Evolutionary conservation across 2,329 filamentous ascomycete species (phyloP).

Genomic region (Hortaea werneckii): DNA sequence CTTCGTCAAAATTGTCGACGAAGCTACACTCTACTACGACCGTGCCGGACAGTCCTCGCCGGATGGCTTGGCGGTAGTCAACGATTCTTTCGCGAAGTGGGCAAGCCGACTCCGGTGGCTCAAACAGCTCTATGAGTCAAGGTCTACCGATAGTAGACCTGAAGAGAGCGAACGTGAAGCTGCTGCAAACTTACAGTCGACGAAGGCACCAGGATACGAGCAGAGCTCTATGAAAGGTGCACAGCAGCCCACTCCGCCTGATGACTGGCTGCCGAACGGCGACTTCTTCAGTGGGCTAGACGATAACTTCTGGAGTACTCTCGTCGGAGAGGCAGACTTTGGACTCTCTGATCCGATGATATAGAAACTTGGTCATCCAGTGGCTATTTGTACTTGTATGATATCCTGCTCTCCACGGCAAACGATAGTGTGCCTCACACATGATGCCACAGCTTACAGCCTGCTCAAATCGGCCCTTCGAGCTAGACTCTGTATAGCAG

Average conservation of each 20-base stretch:
- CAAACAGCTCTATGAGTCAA: constrained; percentile 18
- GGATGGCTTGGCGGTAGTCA: constrained; percentile 18
- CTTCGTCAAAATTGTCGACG: constrained; percentile 14
- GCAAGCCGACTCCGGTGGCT: constrained; percentile 17
- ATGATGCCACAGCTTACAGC: too few relatives aligned
- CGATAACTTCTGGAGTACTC: constrained; percentile 7
- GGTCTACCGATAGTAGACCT: constrained; percentile 5
- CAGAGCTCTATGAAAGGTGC: not conserved
- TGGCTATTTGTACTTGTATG: constrained; percentile 1
- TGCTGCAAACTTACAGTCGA: not conserved
- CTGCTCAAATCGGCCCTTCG: too few relatives aligned
- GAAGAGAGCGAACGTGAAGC: not conserved
- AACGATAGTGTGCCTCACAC: too few relatives aligned
- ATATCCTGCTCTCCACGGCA: constrained; percentile 1
- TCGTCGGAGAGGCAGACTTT: not conserved
- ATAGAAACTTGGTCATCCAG: not conserved
- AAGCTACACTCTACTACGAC: constrained; percentile 14
- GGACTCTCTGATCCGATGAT: constrained; percentile 1
- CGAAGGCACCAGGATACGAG: not conserved
- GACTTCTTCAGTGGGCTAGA: constrained; percentile 22
- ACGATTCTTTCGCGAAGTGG: constrained; percentile 23
- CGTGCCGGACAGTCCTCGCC: constrained; percentile 7
- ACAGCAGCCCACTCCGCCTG: constrained; percentile 14
- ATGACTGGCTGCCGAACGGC: constrained; percentile 11
- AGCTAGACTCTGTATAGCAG: too few relatives aligned